Percentiles rank a stretch among this genome's conserved stretches.
phyloP scores from a whole-genome alignment of 306 rosid genomes.

The Prosopis cineraria region DNA sequence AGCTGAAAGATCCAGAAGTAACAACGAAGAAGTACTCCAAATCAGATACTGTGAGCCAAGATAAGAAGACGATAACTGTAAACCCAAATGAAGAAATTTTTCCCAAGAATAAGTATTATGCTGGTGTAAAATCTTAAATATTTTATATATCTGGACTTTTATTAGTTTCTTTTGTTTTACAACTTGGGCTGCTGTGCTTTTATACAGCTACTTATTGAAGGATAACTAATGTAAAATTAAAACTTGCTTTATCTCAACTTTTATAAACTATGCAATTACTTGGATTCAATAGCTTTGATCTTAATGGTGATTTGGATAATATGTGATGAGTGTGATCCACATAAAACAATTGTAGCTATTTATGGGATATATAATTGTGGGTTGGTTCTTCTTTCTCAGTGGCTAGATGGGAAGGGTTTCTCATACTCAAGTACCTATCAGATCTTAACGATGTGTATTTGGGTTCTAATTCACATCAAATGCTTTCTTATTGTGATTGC shows the following conservation, averaged over 20 bases:
- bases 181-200: neutral
- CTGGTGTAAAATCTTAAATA: neutral
- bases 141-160: too few species aligned
- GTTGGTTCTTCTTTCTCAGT: too few species aligned
- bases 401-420: too few species aligned
- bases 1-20: conserved; percentile 44
- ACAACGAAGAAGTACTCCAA: conserved; percentile 2
- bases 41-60: conserved; percentile 7
- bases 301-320: too few species aligned
- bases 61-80: conserved; percentile 63
- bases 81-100: conserved; percentile 46
- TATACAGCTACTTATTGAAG: neutral
- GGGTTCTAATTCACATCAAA: neutral
- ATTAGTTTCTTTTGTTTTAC: too few species aligned
- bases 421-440: too few species aligned
- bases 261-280: too few species aligned
- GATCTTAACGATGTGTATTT: too few species aligned
- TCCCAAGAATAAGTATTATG: conserved; percentile 39
- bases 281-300: too few species aligned
- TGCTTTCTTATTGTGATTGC: neutral
- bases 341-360: too few species aligned
- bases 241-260: neutral
- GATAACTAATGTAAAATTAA: neutral
- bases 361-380: too few species aligned
- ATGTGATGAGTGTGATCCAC: too few species aligned